Evolutionary conservation across 2,329 filamentous ascomycete genomes (phyloP), one percentile per base, ranked within the genome.

Genomic region (Phaeomoniella chlamydospora): DNA sequence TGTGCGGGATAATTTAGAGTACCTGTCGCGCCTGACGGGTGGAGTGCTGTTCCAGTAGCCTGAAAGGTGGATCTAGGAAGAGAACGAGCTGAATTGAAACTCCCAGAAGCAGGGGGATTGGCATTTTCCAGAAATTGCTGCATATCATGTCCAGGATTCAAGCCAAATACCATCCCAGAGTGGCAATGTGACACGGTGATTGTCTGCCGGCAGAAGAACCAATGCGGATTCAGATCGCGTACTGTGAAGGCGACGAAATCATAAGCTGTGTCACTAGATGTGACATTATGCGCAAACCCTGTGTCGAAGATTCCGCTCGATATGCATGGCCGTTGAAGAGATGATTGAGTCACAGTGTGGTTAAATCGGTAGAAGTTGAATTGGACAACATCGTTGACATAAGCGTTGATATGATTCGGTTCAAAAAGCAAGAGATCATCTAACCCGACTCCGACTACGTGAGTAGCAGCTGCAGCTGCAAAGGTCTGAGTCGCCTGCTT

Each of bases 71-170:
- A n/a, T n/a, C n/a, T n/a, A n/a, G n/a, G n/a, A n/a, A n/a, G n/a
- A n/a, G n/a, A n/a, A n/a, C n/a, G n/a, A n/a, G n/a, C n/a, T n/a
- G n/a, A n/a, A n/a, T n/a, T n/a, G n/a, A n/a, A n/a, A n/a, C n/a
- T n/a, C n/a, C n/a, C n/a, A n/a, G 6, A 19, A 16, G 9, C 30
- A 14, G 5, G 14, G 30, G 65, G 59, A 48, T 83, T 80, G 45
- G 80, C 80, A 53, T 71, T 59, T 40, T 69, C 58, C 60, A 80
- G 72, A 70, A 83, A 85, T 45, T 66, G 60, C 43, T 72, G 70
- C 52, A 82, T 78, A n/a, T 76, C 75, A 34, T 67, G 64, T 13
- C 70, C 73, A 14, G 81, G 78, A 17, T 41, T 42, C 18, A 44
- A 29, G 15, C 14, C 41, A 29, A 43, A 43, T 11, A 43, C 41